These are phyloP conservation scores for Candida qinlingensis DNA, from an alignment of 805 yeast species.

Conservation along the genomic window DNA sequence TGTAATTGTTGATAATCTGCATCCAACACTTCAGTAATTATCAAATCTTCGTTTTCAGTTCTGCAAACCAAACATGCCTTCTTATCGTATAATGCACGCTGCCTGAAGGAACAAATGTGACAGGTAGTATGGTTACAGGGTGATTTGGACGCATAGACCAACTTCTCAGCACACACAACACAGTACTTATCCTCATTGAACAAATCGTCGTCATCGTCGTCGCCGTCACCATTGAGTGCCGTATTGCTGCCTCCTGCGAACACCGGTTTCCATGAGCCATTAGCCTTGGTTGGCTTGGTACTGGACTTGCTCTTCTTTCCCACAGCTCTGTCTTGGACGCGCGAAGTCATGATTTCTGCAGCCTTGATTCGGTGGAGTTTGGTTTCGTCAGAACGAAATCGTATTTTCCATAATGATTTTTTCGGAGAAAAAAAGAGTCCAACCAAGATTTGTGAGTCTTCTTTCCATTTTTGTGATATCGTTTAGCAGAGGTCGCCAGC, in stretches of 20 bases:
- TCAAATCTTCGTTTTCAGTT: conserved; percentile 51
- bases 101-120: conserved; percentile 75
- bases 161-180: conserved; percentile 77
- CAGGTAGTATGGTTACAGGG: conserved; percentile 87
- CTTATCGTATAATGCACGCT: conserved; percentile 73
- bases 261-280: conserved; percentile 9
- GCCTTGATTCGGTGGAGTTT: no score
- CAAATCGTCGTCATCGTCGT: conserved; percentile 24
- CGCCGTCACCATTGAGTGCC: conserved; percentile 1
- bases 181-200: conserved; percentile 47
- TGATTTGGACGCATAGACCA: conserved; percentile 60
- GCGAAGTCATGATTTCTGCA: no score
- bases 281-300: not conserved
- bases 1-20: conserved; percentile 35
- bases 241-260: conserved; percentile 1
- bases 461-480: no score
- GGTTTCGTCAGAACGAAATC: no score
- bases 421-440: no score
- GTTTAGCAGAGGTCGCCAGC: no score
- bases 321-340: not conserved
- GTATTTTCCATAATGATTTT: no score
- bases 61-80: conserved; percentile 81
- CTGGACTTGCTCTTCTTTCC: not conserved
- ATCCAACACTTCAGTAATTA: conserved; percentile 47
- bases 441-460: no score